Base-by-base conservation (phyloP, 2,329 filamentous ascomycete species). In the Calonectria pteridis region DNA sequence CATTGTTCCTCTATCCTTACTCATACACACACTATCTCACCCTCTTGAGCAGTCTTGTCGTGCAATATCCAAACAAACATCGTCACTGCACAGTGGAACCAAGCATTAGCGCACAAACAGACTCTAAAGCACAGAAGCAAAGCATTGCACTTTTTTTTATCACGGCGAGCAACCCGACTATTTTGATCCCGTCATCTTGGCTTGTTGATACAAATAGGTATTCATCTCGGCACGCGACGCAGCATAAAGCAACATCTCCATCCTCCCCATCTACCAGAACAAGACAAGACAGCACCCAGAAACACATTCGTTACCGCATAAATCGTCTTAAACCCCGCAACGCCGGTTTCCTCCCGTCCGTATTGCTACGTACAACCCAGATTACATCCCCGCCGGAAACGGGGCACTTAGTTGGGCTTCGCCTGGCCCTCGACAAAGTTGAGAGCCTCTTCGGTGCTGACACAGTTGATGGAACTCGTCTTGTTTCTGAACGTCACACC, bases 401-500 rank as follows among this genome's bases (percentile, higher is more conserved):
- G 55, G 23, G 53, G 18, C 29, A 43, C 58, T 77, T 72, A 81
- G 67, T 59, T 73, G 62, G 84, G 84, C 77, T 85, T 85, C 23
- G 84, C 84, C 81, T 98, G 95, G 26, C 95, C 96, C 83, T 98
- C 96, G 16, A 99, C 96, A 83, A 99, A 99, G 81, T 94, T 93
- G 78, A 99, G 87, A 33, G 97, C 97, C 80, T 97, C 94, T 77
- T 98, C 95, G 69, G 93, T 92, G 75, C 91, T 93, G 64, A 98
- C 96, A 67, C 96, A 96, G 85, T 97, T 95, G 81, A 99, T 98
- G 49, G 92, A 94, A 86, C 95, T 98, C 77, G 96, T 97, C 90
- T 98, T 98, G 85, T 96, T 96, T 77, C 92, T 91, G 85, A 96
- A 98, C 66, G 94, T 95, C 66, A 99, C 97, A 74, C 97, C 97